Percentiles rank a stretch among this genome's conserved stretches.
Conservation (phyloP, 2,329 filamentous ascomycete genomes). For the Cordyceps militaris region DNA sequence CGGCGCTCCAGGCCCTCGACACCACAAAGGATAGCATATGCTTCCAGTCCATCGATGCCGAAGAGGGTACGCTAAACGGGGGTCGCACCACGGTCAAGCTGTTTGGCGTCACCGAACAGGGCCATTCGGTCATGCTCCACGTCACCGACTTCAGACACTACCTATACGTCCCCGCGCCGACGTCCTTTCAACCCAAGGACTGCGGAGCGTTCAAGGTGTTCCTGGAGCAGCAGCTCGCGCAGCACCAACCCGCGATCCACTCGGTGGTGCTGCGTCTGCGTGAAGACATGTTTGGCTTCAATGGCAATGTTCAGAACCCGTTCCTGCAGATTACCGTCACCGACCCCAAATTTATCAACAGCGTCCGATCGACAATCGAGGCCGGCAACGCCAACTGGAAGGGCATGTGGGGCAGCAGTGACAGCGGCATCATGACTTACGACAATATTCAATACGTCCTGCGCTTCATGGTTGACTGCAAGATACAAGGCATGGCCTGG, state of each 20-base stretch:
- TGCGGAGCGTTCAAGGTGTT: conserved; percentile 71
- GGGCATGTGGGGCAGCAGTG: conserved; percentile 69
- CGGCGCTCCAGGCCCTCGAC: conserved; percentile 44
- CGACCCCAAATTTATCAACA: conserved; percentile 77
- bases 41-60: conserved; percentile 93
- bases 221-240: conserved; percentile 71
- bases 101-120: conserved; percentile 78
- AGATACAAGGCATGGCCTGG: conserved; percentile 95
- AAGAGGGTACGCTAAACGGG: conserved; percentile 77
- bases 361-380: conserved; percentile 70
- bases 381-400: conserved; percentile 78
- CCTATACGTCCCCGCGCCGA: conserved; percentile 83
- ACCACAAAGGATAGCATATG: conserved; percentile 62
- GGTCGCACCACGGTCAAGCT: conserved; percentile 76
- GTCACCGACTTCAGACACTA: conserved; percentile 96
- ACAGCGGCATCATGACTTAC: conserved; percentile 75
- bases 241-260: conserved; percentile 66
- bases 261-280: conserved; percentile 75
- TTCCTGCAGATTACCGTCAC: conserved; percentile 91
- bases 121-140: conserved; percentile 89
- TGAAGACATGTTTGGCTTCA: conserved; percentile 90
- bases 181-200: conserved; percentile 72
- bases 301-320: conserved; percentile 84
- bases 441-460: conserved; percentile 94
- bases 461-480: conserved; percentile 96